Percentiles rank a stretch among this genome's conserved stretches.
Evolutionary conservation across 257 asterid genomes (phyloP).

Genomic region (Galeopsis tetrahit): DNA sequence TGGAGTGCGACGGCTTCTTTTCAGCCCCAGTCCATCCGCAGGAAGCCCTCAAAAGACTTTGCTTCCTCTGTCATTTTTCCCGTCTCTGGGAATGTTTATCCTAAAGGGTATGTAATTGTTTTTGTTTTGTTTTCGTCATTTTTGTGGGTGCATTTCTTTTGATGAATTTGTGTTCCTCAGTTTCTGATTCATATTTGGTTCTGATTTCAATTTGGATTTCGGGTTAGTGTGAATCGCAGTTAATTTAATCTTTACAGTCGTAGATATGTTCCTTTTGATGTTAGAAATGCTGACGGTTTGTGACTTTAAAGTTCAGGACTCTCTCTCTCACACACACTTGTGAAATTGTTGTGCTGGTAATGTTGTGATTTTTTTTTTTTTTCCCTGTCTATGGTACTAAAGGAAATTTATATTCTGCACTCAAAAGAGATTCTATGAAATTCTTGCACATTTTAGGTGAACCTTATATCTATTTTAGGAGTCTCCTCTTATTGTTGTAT

Average conservation of each 20-base stretch:
- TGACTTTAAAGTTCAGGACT: not conserved
- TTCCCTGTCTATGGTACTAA: not conserved
- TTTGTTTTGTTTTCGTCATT: not conserved
- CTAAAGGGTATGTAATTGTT: slow-evolving; percentile 59
- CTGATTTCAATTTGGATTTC: slow-evolving; percentile 25
- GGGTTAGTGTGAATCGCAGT: slow-evolving; percentile 6
- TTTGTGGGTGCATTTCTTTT: not conserved
- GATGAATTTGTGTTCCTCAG: slow-evolving; percentile 16
- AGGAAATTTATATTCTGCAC: slow-evolving; percentile 4
- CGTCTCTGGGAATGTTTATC: slow-evolving; percentile 83
- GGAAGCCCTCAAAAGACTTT: slow-evolving; percentile 28
- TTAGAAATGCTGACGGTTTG: not conserved
- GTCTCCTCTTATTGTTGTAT: not conserved
- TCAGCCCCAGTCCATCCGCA: slow-evolving; percentile 39
- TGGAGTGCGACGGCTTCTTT: slow-evolving; percentile 47
- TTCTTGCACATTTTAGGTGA: slow-evolving; percentile 10
- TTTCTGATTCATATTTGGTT: slow-evolving; percentile 22
- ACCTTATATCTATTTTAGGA: not conserved
- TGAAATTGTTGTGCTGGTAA: not conserved
- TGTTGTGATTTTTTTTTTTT: not conserved
- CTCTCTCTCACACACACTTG: not conserved
- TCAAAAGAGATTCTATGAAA: not conserved
- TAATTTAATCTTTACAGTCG: not conserved
- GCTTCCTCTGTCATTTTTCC: slow-evolving; percentile 76
- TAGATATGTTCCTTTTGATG: not conserved